Evolutionary conservation across 139 green algal genomes (phyloP).

Genomic region (Yamagishiella unicocca): DNA sequence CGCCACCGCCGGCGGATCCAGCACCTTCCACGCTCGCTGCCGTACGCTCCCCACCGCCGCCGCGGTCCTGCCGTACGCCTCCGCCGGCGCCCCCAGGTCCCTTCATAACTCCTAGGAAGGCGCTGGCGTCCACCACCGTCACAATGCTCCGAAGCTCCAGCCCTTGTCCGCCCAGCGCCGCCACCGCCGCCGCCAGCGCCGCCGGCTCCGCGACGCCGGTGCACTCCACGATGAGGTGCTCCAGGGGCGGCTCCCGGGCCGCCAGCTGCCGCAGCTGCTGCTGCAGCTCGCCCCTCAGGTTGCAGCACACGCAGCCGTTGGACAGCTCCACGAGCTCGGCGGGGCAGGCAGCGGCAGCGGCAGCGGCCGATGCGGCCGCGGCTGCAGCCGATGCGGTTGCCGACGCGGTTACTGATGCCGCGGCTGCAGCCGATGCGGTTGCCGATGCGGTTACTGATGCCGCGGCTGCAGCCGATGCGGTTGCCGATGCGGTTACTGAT

Average conservation of each 20-base stretch:
- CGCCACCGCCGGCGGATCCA: neutral
- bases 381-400: neutral
- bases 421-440: neutral
- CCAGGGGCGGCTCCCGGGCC: slow-evolving; percentile 51
- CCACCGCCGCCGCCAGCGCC: slow-evolving; percentile 64
- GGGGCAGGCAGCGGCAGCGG: neutral
- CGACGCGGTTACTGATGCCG: neutral
- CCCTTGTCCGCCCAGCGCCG: slow-evolving; percentile 6
- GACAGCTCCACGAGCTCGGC: slow-evolving; percentile 72
- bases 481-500: no score
- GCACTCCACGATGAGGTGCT: slow-evolving; percentile 81
- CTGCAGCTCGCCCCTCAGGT: slow-evolving; percentile 81
- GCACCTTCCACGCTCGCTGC: no score
- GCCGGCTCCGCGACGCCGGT: slow-evolving; percentile 84
- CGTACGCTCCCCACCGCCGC: neutral
- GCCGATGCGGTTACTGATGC: no score
- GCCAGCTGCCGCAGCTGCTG: slow-evolving; percentile 36
- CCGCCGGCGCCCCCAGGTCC: neutral
- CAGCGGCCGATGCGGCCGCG: neutral
- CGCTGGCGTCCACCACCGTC: slow-evolving; percentile 21
- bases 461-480: no score
- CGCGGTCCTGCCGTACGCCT: neutral
- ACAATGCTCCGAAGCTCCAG: neutral
- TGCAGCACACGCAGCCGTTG: slow-evolving; percentile 94
- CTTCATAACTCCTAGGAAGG: neutral